phyloP scores from a whole-genome alignment of 768 basidiomycete genomes.

The Pleurotus citrinopileatus region DNA sequence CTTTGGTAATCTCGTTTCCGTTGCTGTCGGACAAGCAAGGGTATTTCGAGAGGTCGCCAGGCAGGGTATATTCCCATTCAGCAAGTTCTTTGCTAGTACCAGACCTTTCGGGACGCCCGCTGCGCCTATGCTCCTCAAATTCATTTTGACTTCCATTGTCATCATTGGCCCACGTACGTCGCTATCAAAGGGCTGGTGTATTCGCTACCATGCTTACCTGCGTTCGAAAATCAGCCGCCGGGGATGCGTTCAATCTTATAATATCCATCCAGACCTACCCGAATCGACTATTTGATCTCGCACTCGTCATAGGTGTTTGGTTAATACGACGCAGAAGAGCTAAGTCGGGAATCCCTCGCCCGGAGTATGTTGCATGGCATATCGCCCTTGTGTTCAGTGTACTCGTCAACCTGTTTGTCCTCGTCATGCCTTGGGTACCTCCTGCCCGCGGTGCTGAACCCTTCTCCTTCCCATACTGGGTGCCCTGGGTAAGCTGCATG shows the following conservation, averaged over 20 bases:
- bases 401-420: constrained; percentile 35
- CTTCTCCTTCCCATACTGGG: too few species aligned
- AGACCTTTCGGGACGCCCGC: constrained; percentile 48
- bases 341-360: constrained; percentile 26
- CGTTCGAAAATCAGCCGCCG: constrained; percentile 23
- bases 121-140: constrained; percentile 38
- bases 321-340: constrained; percentile 30
- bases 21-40: constrained; percentile 39
- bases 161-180: constrained; percentile 31
- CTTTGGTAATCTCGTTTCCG: constrained; percentile 35
- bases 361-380: constrained; percentile 33
- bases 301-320: constrained; percentile 32
- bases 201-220: too few species aligned
- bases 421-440: constrained; percentile 40
- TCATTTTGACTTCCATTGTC: constrained; percentile 34
- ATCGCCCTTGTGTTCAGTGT: constrained; percentile 32
- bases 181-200: too few species aligned
- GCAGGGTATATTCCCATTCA: constrained; percentile 50
- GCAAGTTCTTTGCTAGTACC: constrained; percentile 44
- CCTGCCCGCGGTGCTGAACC: constrained; percentile 25
- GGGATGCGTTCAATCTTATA: constrained; percentile 42
- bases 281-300: constrained; percentile 33
- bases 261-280: constrained; percentile 39
- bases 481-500: too few species aligned
- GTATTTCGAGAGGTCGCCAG: constrained; percentile 49